A percentile compares a stretch with the other conserved stretches of the same genome.
These are phyloP conservation scores for Uromyces viciae-fabae DNA, from an alignment of 1,284 basidiomycete species.

Conservation along the genomic window DNA sequence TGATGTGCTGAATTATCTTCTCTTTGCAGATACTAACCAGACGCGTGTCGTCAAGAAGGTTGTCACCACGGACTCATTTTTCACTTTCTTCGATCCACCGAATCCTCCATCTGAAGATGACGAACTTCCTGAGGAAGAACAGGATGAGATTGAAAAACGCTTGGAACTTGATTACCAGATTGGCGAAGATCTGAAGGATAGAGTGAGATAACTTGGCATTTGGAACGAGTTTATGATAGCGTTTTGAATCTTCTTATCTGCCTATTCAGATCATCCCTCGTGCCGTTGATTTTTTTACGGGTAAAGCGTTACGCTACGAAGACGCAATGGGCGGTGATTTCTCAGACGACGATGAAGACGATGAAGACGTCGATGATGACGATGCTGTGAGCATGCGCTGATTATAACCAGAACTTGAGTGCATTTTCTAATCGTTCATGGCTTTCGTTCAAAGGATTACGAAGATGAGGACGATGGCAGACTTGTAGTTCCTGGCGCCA, in stretches of 20 bases:
- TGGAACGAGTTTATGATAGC: too few relatives aligned
- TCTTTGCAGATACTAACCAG: constrained; percentile 40
- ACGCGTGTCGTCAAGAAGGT: constrained; percentile 44
- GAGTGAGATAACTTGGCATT: constrained; percentile 23
- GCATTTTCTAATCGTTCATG: background rate
- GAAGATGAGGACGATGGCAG: constrained; percentile 35
- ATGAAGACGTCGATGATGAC: constrained; percentile 39
- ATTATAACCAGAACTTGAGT: too few relatives aligned
- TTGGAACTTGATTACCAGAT: constrained; percentile 44
- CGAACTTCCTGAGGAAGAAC: constrained; percentile 37
- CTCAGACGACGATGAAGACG: constrained; percentile 40
- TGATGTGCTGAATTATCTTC: too few relatives aligned
- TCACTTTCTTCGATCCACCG: constrained; percentile 42
- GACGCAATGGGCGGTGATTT: constrained; percentile 38
- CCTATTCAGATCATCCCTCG: constrained; percentile 39
- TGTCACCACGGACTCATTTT: constrained; percentile 43
- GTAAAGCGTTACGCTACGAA: constrained; percentile 40
- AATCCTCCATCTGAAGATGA: constrained; percentile 41
- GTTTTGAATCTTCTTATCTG: background rate
- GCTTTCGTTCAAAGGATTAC: background rate
- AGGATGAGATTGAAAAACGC: constrained; percentile 44
- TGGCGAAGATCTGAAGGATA: constrained; percentile 44
- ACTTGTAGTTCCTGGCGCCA: constrained; percentile 40
- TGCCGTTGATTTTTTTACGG: constrained; percentile 44
- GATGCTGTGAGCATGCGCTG: constrained; percentile 9